phyloP scores from a whole-genome alignment of 2,329 filamentous ascomycete species.

The Phaeosphaeriaceae sp. region DNA sequence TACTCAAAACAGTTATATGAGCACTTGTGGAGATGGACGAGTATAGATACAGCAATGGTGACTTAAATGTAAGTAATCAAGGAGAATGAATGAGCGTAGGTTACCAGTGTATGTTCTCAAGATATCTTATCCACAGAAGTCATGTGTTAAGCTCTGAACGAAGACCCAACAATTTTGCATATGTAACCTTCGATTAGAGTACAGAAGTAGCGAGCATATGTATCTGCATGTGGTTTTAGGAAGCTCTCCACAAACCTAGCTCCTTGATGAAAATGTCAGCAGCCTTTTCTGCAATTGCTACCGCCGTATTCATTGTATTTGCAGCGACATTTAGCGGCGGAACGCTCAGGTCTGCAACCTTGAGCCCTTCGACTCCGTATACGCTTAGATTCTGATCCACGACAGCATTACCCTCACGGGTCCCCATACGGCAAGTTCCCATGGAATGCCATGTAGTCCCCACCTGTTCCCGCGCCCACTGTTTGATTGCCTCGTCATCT shows the following conservation, averaged over 20 bases:
- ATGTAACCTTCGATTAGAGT: no score
- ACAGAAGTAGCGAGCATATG: no score
- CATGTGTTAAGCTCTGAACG: no score
- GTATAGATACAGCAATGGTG: no score
- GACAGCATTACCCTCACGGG: constrained; percentile 26
- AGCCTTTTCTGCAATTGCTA: constrained; percentile 27
- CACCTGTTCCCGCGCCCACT: constrained; percentile 48
- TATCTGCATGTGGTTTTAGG: no score
- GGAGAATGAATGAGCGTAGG: no score
- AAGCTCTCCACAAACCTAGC: constrained; percentile 44
- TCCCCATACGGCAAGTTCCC: constrained; percentile 41
- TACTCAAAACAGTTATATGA: no score
- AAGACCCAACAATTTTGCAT: no score
- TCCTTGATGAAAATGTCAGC: constrained; percentile 39
- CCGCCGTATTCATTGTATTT: constrained; percentile 34
- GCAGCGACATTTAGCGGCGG: constrained; percentile 24
- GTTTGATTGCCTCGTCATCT: constrained; percentile 57
- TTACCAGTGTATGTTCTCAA: no score
- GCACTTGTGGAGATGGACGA: no score
- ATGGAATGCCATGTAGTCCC: constrained; percentile 49
- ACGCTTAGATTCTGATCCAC: constrained; percentile 27
- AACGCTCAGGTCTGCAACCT: constrained; percentile 31
- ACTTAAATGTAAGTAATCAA: no score
- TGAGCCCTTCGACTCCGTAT: constrained; percentile 26
- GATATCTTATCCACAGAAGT: no score